These are phyloP conservation scores for Aspergillus arachidicola DNA, from an alignment of 2,329 filamentous ascomycete genomes.

Conservation along the genomic window DNA sequence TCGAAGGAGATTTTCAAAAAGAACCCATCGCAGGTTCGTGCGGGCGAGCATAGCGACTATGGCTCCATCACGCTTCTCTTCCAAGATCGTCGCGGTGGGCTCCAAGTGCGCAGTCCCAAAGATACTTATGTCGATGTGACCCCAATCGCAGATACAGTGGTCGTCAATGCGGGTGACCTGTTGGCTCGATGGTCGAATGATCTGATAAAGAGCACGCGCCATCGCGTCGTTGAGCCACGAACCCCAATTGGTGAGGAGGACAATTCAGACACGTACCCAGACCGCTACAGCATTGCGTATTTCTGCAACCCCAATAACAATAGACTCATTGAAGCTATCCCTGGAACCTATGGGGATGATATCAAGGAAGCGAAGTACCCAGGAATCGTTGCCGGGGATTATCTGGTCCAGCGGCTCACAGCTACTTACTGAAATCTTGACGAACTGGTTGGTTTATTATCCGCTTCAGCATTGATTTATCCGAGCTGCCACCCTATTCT, in stretches of 20 bases:
- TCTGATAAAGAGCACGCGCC: conserved; percentile 84
- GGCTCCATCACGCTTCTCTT: conserved; percentile 56
- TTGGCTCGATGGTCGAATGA: conserved; percentile 89
- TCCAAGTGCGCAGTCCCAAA: conserved; percentile 69
- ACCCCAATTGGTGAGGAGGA: conserved; percentile 49
- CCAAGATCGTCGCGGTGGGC: conserved; percentile 59
- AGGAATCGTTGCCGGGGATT: conserved; percentile 76
- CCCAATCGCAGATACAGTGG: conserved; percentile 78
- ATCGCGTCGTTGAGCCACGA: conserved; percentile 86
- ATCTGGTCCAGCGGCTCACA: conserved; percentile 74
- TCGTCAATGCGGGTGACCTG: conserved; percentile 87
- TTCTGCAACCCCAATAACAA: conserved; percentile 88
- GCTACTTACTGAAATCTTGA: conserved; percentile 61
- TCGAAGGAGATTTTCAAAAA: conserved; percentile 65
- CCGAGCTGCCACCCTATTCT: neutral
- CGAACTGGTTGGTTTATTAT: neutral
- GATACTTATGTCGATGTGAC: conserved; percentile 81
- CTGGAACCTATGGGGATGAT: conserved; percentile 68
- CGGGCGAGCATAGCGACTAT: conserved; percentile 76
- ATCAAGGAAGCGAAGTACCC: conserved; percentile 69
- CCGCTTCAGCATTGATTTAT: neutral
- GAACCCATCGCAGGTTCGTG: conserved; percentile 71
- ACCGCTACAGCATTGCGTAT: conserved; percentile 87
- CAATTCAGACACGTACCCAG: conserved; percentile 59
- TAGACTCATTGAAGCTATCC: conserved; percentile 75